Base-by-base conservation (phyloP, 2,329 filamentous ascomycete species). In the Ophiocordyceps camponoti-saundersi region DNA sequence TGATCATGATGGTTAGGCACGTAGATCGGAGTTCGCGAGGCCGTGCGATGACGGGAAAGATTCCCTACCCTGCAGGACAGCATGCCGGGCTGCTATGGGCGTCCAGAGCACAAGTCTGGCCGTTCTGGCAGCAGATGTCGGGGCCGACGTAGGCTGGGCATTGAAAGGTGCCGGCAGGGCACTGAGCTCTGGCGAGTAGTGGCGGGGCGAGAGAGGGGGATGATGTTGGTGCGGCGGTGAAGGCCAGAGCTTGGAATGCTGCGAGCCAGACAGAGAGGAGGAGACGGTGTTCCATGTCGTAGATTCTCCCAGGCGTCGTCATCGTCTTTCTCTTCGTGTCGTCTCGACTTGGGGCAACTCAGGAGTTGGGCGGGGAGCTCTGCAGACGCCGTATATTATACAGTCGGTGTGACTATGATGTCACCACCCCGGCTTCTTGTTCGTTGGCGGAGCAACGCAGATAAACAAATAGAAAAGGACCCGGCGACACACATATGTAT, bases 21-120 rank as follows among this genome's bases (percentile, higher is more conserved):
- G n/a, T n/a, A n/a, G n/a, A n/a, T n/a, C 8, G 26, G 26, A 29
- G 11, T 2, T 2, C 2, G 7, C 2, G 11, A 29, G 5, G 26
- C 26, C 26, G 4, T 29, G 26, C 26, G 26, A 29, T 10, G 26
- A 10, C 26, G 45, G 30, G 22, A n/a, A 22, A 12, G 21, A 16
- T 30, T 18, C 62, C 66, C 63, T 56, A 75, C 72, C 66, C 65
- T 18, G 62, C 60, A 11, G 72, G 73, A 56, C 73, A 77, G 56
- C 73, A 77, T 2, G 73, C 73, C 8, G 73, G 69, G 45, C 63
- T 61, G 50, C 67, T 65, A 43, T 65, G 64, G 18, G 60, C 62
- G 52, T 77, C 73, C 5, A 75, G 57, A 3, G 67, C 62, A 55
- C 73, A 77, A 20, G 59, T 55, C 51, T 75, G 71, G 29, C 69